These are phyloP conservation scores for Brassica juncea DNA, from an alignment of 345 rosid genomes.

Conservation along the genomic window DNA sequence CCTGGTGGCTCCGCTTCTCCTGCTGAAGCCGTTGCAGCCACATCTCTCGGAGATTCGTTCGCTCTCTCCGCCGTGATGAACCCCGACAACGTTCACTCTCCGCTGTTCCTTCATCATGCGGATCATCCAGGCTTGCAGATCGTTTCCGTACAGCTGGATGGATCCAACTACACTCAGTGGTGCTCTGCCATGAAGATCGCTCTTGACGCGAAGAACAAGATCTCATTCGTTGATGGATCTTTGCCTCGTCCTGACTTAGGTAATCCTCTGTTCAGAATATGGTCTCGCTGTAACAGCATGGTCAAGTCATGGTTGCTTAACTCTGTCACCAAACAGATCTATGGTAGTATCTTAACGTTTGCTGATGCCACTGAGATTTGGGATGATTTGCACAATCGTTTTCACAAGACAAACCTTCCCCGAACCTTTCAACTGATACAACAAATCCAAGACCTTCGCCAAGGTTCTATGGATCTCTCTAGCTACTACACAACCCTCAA, in stretches of 20 bases:
- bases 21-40: too few species aligned
- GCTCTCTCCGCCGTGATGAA: too few species aligned
- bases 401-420: neutral
- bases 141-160: too few species aligned
- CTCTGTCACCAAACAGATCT: neutral
- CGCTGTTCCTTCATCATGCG: too few species aligned
- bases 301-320: neutral
- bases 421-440: neutral
- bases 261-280: neutral
- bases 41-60: too few species aligned
- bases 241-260: neutral
- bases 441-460: neutral
- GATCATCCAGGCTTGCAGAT: too few species aligned
- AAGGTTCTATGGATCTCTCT: neutral
- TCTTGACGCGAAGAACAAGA: too few species aligned
- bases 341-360: neutral
- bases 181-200: too few species aligned
- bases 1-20: too few species aligned
- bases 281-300: neutral
- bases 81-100: too few species aligned
- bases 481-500: neutral
- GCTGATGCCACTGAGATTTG: neutral
- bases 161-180: too few species aligned
- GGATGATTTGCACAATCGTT: neutral
- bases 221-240: too few species aligned